These are phyloP conservation scores for Blastobotrys terrestris DNA, from an alignment of 805 yeast genomes.

Conservation along the genomic window DNA sequence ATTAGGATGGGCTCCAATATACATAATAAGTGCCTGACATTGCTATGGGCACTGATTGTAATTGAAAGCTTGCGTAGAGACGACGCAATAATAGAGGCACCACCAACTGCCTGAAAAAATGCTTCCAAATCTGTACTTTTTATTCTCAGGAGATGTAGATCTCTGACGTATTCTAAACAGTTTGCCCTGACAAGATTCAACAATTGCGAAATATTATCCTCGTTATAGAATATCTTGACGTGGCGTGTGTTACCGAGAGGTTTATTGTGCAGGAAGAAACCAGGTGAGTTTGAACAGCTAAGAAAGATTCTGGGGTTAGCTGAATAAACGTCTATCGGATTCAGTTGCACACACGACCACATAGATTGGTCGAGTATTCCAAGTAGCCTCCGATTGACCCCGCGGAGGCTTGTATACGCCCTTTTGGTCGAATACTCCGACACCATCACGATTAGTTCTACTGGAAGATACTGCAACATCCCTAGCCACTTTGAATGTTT, in stretches of 20 bases:
- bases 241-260: neutral
- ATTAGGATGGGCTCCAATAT: too few species aligned
- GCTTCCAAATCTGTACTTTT: neutral
- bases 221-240: neutral
- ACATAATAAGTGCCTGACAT: too few species aligned
- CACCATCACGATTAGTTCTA: neutral
- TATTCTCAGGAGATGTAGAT: neutral
- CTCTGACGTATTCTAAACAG: neutral
- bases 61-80: neutral
- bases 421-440: neutral
- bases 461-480: neutral
- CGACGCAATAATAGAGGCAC: neutral
- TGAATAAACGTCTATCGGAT: neutral
- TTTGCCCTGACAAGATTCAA: neutral
- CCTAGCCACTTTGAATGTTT: neutral
- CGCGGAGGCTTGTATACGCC: neutral
- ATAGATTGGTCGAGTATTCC: neutral
- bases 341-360: neutral
- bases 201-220: neutral
- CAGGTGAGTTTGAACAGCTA: neutral
- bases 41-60: too few species aligned
- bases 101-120: neutral
- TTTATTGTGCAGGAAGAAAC: too few species aligned
- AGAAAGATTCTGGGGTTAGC: neutral
- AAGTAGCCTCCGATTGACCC: neutral